Evolutionary conservation across 2,329 filamentous ascomycete genomes (phyloP).

Genomic region (Talaromyces pinophilus): DNA sequence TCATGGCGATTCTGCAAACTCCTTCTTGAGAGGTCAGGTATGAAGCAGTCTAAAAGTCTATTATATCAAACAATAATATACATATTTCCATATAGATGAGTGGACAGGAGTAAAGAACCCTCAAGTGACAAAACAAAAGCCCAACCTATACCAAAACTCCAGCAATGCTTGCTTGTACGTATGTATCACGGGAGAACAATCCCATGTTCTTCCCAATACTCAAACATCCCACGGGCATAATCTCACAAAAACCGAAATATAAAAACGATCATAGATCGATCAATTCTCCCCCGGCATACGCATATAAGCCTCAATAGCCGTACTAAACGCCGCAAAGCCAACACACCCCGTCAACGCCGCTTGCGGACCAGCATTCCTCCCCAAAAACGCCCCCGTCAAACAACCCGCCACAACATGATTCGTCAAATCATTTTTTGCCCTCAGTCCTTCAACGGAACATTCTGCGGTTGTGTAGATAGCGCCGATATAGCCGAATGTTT

Average conservation of each 20-base stretch:
- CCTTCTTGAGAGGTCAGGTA: neutral
- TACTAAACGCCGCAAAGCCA: slow-evolving; percentile 89
- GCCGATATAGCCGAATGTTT: slow-evolving; percentile 94
- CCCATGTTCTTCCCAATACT: neutral
- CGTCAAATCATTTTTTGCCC: slow-evolving; percentile 88
- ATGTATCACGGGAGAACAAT: slow-evolving; percentile 26
- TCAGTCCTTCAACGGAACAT: slow-evolving; percentile 85
- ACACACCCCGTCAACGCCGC: slow-evolving; percentile 84
- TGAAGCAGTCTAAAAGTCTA: slow-evolving; percentile 7
- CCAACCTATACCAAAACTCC: slow-evolving; percentile 27
- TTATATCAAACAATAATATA: slow-evolving; percentile 12
- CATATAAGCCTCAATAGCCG: slow-evolving; percentile 92
- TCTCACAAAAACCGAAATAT: slow-evolving; percentile 8
- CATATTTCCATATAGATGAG: slow-evolving; percentile 15
- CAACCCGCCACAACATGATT: slow-evolving; percentile 90
- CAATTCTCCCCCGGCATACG: slow-evolving; percentile 62
- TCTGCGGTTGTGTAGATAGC: slow-evolving; percentile 90
- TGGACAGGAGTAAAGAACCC: neutral
- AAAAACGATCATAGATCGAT: neutral
- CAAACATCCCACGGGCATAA: neutral
- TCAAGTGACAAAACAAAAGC: neutral
- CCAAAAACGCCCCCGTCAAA: slow-evolving; percentile 84
- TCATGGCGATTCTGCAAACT: no score
- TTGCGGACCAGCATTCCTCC: slow-evolving; percentile 83
- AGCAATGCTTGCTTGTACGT: slow-evolving; percentile 30